A percentile compares a stretch with the other conserved stretches of the same genome.
Conservation (phyloP, 78 protist species). For the Dictyostelium discoideum region DNA sequence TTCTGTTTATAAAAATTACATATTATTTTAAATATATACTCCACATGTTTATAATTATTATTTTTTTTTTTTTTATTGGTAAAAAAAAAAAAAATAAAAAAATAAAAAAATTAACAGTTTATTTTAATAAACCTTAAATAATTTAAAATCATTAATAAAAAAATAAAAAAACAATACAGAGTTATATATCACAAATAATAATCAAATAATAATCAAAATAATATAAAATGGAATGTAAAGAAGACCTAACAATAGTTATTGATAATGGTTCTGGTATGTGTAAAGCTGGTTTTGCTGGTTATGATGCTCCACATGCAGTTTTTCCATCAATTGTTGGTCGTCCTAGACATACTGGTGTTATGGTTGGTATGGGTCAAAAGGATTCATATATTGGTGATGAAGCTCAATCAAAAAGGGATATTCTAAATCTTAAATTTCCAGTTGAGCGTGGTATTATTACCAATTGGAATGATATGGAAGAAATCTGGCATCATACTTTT, state of each 20-base stretch:
- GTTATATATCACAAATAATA: too few relatives aligned
- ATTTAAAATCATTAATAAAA: too few relatives aligned
- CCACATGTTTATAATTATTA: too few relatives aligned
- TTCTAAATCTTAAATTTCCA: constrained; percentile 74
- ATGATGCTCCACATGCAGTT: constrained; percentile 92
- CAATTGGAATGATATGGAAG: constrained; percentile 59
- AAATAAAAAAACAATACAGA: too few relatives aligned
- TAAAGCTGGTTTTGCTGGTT: constrained; percentile 93
- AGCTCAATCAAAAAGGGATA: constrained; percentile 69
- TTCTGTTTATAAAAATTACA: too few relatives aligned
- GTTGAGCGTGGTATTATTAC: constrained; percentile 51
- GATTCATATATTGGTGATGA: constrained; percentile 45
- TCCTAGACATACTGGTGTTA: constrained; percentile 88
- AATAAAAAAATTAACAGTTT: too few relatives aligned
- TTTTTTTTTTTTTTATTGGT: too few relatives aligned
- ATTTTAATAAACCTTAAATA: too few relatives aligned
- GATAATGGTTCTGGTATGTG: constrained; percentile 92
- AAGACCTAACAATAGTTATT: constrained; percentile 45
- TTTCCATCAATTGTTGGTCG: constrained; percentile 94
- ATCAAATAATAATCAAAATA: too few relatives aligned
- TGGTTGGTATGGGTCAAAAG: constrained; percentile 89
- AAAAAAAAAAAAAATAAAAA: too few relatives aligned
- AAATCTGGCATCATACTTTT: constrained; percentile 33
- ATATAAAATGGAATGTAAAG: too few relatives aligned
- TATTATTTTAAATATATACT: too few relatives aligned